Base-by-base conservation (phyloP, 768 basidiomycete species). In the Leccinum aurantiacum region DNA sequence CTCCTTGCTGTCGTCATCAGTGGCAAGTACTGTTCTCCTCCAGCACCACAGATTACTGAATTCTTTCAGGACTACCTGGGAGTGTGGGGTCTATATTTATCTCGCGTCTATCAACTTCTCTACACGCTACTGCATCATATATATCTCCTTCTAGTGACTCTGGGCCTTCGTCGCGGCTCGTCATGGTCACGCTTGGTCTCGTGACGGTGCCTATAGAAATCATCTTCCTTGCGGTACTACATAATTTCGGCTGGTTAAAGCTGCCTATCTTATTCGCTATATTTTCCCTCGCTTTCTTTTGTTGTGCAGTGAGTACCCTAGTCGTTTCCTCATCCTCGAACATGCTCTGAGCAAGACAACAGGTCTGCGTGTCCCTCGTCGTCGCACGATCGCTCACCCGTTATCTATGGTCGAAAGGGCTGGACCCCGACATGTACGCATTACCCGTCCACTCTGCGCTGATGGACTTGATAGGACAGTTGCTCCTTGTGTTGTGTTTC, bases 361-460 rank as follows among this genome's bases (percentile, higher is more conserved):
- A 96, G 93, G 87, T 90, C 27, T 71, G 80, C 13, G 74, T 85
- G 59, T 94, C 94, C 2, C 80, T 98, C 5, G 25, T 80, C 29
- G 72, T 90, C 35, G 93, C 91, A 1, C 83, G 79, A 53, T 66
- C 69, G 11, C 77, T 95, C 53, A 95, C 93, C 2, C 75, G 84
- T 48, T 86, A 84, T 69, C 81, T 97, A 27, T 96, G 94, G 93
- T 81, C 82, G 1, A 84, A 78, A 57, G 79, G 83, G 11, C 79
- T 86, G 27, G 95, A 98, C 71, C 95, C 95, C 6, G 95, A 98
- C 71, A 87, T 90, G 75, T 95, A 96, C 71, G 93, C 93, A 2
- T 76, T 98, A n/a, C 95, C 95, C 8, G 84, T 96, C 27, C 94
- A 96, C 64, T 93, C 91, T 11, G 91, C 94, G 1, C 69, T 93